Evolutionary conservation across 2,329 filamentous ascomycete species (phyloP).

Genomic region (Penicillium verrucosum): DNA sequence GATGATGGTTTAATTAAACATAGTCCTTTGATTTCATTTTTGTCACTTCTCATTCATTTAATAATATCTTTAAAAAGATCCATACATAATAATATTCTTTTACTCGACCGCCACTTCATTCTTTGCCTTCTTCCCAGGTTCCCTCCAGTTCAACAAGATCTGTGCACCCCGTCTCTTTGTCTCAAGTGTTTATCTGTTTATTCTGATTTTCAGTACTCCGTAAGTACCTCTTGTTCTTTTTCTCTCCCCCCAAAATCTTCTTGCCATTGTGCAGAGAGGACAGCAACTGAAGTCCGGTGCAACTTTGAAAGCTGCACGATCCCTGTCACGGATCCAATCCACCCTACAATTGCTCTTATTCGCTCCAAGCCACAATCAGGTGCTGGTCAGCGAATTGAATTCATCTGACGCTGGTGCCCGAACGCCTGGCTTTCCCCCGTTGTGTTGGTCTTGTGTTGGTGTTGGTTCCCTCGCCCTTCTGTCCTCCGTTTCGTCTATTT

Average conservation of each 20-base stretch:
- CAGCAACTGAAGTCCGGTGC: constrained; percentile 23
- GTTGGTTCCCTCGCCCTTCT: constrained; percentile 4
- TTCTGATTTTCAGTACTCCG: constrained; percentile 8
- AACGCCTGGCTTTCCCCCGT: constrained; percentile 33
- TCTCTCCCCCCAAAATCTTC: background rate
- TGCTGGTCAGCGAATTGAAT: constrained; percentile 30
- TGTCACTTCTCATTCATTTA: background rate
- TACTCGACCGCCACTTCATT: background rate
- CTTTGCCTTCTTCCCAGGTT: background rate
- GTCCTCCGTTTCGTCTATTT: constrained; percentile 23
- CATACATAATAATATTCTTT: background rate
- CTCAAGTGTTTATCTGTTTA: background rate
- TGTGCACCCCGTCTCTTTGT: constrained; percentile 3
- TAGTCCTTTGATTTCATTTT: background rate
- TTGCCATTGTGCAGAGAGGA: background rate
- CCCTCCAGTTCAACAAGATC: background rate
- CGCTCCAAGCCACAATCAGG: constrained; percentile 28
- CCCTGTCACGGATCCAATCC: constrained; percentile 33
- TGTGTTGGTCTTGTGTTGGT: background rate
- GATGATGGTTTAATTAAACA: background rate
- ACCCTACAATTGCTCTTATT: constrained; percentile 26
- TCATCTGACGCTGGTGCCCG: constrained; percentile 34
- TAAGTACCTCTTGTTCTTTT: constrained; percentile 4
- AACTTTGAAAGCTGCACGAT: constrained; percentile 29
- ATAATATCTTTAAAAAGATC: background rate